Evolutionary conservation across 2,329 filamentous ascomycete species (phyloP), one percentile per base, ranked within the genome.

Genomic region (Aschersonia sp.): DNA sequence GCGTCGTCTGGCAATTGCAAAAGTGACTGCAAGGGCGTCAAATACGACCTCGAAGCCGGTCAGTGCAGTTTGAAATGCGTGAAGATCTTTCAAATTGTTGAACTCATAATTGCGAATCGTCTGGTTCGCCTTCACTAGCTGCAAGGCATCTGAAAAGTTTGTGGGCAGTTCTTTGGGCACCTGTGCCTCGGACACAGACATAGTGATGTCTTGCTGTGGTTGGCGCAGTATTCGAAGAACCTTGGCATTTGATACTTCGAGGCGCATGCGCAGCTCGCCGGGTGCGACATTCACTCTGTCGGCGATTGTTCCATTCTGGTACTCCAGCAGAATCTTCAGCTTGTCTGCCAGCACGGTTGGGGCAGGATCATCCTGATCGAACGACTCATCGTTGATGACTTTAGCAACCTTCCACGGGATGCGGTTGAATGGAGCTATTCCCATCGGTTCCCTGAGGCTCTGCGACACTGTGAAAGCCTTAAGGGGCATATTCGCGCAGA

Each of bases 271-370:
- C 55, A 88, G 61, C 63, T 88, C 84, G n/a, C 84, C 84, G 9
- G 82, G 82, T 2, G 74, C 82, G 56, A 94, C 72, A 55, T 94
- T 94, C 58, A 95, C 73, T 40, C 89, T 78, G 64, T 96, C 89
- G 2, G 85, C 87, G 12, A 94, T 70, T 42, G 82, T 86, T 45
- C 88, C 86, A 54, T 82, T 80, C 51, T 84, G 78, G 53, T 84
- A 86, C 49, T 88, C 81, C 32, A 86, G 72, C 47, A 94, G 75
- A 20, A 94, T 73, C 31, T 88, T 78, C 51, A 95, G 67, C 55
- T 77, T 77, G 57, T 92, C 84, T 0, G 87, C 86, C 47, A 89
- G 72, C 31, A 94, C 80, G 0, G 84, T 87, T 2, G 77, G 75
- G 1, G 79, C 71, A 35, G 73, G 69, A 35, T 80, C 78, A 42